These are phyloP conservation scores for Podospora bellae-mahoneyi DNA, from an alignment of 495 filamentous ascomycete species.

Conservation along the genomic window DNA sequence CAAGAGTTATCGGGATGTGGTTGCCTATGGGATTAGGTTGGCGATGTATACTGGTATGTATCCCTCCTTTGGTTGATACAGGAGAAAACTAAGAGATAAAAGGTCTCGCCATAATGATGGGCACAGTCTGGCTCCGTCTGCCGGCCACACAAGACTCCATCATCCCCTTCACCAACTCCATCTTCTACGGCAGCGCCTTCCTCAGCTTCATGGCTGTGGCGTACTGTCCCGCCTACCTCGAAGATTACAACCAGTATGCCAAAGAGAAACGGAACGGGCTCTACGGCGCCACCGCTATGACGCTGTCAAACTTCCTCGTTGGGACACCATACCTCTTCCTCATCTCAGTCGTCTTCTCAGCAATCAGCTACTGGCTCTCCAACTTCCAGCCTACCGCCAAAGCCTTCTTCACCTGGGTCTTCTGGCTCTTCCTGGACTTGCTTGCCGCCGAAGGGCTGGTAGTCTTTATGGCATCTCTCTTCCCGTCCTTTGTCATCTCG, in stretches of 20 bases:
- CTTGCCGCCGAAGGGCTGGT: conserved; percentile 78
- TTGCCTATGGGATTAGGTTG: conserved; percentile 76
- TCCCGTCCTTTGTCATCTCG: conserved; percentile 74
- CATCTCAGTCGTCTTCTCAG: conserved; percentile 68
- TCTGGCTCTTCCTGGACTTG: conserved; percentile 84
- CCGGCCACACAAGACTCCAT: conserved; percentile 62
- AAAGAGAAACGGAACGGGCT: conserved; percentile 82
- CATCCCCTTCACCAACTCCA: conserved; percentile 74
- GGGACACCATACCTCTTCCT: conserved; percentile 76
- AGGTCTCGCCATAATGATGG: conserved; percentile 78
- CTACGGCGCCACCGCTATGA: conserved; percentile 67
- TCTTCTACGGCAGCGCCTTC: conserved; percentile 68
- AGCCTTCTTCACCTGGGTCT: conserved; percentile 74
- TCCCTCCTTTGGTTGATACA: conserved; percentile 8
- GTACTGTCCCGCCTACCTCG: conserved; percentile 77
- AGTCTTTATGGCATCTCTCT: conserved; percentile 65
- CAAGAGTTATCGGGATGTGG: conserved; percentile 76
- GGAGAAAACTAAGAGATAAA: conserved; percentile 4
- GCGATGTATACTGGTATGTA: conserved; percentile 73
- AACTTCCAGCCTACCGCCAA: conserved; percentile 64
- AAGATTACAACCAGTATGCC: conserved; percentile 67
- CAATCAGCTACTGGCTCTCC: conserved; percentile 73
- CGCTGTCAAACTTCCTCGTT: conserved; percentile 75
- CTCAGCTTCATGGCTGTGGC: conserved; percentile 92
- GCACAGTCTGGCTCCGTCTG: conserved; percentile 77